phyloP scores from a whole-genome alignment of 345 rosid species.

The Raphanus raphanistrum region DNA sequence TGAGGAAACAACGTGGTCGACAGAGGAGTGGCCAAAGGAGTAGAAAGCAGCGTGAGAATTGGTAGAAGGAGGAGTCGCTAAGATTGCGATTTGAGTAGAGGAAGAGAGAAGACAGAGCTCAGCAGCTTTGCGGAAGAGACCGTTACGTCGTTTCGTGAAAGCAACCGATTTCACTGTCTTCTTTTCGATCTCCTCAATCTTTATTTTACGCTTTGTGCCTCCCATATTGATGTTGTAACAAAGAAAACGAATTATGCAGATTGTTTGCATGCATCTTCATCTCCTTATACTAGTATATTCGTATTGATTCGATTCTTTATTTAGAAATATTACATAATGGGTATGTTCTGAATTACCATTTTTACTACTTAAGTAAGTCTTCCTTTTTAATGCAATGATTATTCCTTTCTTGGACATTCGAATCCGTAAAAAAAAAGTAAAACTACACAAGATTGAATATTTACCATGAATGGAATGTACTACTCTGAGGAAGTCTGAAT shows the following conservation, averaged over 20 bases:
- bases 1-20: conserved; percentile 17
- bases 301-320: background rate
- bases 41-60: conserved; percentile 33
- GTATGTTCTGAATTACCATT: background rate
- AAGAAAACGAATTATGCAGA: background rate
- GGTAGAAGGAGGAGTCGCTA: conserved; percentile 19
- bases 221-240: conserved; percentile 11
- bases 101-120: conserved; percentile 20
- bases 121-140: conserved; percentile 32
- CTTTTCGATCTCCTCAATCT: conserved; percentile 4
- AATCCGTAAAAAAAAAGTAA: background rate
- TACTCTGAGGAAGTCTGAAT: too few relatives aligned
- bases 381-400: background rate
- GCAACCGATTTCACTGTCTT: background rate
- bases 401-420: background rate
- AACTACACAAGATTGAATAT: background rate
- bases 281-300: background rate
- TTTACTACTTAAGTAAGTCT: background rate
- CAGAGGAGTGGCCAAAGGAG: conserved; percentile 30
- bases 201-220: conserved; percentile 11
- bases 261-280: background rate
- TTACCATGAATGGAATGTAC: too few relatives aligned
- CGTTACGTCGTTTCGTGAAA: conserved; percentile 17
- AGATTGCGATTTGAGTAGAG: conserved; percentile 17
- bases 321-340: background rate